Evolutionary conservation across 192 early-diverging fungal species (phyloP).

Genomic region (Thoreauomyces humboldtii): DNA sequence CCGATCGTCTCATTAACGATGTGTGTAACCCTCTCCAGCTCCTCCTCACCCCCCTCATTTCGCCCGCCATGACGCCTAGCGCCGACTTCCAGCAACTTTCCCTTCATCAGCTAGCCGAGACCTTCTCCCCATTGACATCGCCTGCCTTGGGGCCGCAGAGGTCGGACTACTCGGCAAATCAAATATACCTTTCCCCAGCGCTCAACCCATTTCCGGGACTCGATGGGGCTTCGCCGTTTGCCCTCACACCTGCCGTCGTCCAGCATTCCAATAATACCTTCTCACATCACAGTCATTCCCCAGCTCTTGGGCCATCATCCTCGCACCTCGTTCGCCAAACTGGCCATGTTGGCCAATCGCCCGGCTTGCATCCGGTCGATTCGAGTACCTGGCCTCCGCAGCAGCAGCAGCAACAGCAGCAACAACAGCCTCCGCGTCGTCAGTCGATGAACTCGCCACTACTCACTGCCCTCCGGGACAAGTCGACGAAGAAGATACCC

Average conservation of each 20-base stretch:
- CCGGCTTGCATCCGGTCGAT: neutral
- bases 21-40: constrained; percentile 17
- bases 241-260: neutral
- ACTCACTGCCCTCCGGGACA: neutral
- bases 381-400: neutral
- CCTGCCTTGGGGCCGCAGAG: constrained; percentile 50
- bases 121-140: constrained; percentile 64
- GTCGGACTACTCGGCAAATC: neutral
- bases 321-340: neutral
- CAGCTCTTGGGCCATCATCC: neutral
- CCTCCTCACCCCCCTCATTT: constrained; percentile 64
- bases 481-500: constrained; percentile 24
- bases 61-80: constrained; percentile 67
- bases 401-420: neutral
- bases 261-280: neutral
- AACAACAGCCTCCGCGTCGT: neutral
- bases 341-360: neutral
- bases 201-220: neutral
- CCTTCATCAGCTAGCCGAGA: constrained; percentile 30
- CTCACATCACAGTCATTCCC: neutral
- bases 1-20: neutral
- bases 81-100: constrained; percentile 45
- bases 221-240: no score
- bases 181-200: constrained; percentile 2
- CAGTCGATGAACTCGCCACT: neutral